Percentiles rank a stretch among this genome's conserved stretches.
These are phyloP conservation scores for Candida krabiensis DNA, from an alignment of 805 yeast genomes.

Conservation along the genomic window DNA sequence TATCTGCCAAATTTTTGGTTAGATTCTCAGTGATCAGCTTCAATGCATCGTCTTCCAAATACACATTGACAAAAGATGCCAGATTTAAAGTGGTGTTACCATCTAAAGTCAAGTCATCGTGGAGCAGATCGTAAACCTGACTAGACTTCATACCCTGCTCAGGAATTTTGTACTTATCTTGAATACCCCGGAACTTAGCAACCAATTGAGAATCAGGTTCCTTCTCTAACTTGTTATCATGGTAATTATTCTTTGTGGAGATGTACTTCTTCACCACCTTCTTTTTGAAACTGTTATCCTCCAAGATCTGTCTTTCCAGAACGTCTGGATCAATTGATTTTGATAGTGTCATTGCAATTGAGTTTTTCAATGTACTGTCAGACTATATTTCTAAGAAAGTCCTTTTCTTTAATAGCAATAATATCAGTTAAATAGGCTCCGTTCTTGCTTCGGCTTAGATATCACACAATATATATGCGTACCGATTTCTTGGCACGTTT, in stretches of 20 bases:
- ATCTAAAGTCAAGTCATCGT: conserved; percentile 75
- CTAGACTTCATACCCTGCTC: conserved; percentile 50
- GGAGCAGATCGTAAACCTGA: conserved; percentile 61
- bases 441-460: no score
- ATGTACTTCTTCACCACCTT: conserved; percentile 20
- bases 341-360: conserved; percentile 40
- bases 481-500: no score
- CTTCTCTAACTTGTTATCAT: conserved; percentile 7
- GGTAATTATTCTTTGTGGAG: conserved; percentile 19
- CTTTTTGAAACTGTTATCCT: conserved; percentile 8
- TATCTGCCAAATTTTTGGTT: conserved; percentile 87
- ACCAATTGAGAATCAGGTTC: conserved; percentile 21
- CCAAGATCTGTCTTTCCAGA: conserved; percentile 38
- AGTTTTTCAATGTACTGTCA: no score
- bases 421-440: no score
- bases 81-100: conserved; percentile 82
- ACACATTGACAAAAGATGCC: conserved; percentile 88
- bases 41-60: conserved; percentile 51
- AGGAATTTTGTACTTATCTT: conserved; percentile 62
- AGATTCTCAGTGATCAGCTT: conserved; percentile 66
- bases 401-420: no score
- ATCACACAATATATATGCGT: no score
- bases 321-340: conserved; percentile 46
- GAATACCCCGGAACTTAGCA: conserved; percentile 34
- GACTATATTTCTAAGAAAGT: no score